phyloP scores from a whole-genome alignment of 1,284 basidiomycete genomes.

The Volvariella surrecta region DNA sequence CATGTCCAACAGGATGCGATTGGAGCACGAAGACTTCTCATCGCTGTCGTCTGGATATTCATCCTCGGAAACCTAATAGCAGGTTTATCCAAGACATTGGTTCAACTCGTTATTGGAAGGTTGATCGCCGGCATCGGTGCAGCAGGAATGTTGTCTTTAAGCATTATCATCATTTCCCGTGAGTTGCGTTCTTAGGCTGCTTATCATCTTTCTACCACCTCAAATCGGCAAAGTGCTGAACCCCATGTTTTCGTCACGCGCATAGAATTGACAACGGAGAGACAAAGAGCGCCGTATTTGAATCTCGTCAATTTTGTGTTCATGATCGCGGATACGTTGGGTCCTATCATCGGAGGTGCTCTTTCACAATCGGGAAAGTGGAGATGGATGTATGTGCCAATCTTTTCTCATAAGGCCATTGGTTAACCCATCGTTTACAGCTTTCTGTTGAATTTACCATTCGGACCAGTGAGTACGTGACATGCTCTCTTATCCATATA shows the following conservation, averaged over 20 bases:
- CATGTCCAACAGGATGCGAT: background rate
- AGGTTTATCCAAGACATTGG: background rate
- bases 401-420: background rate
- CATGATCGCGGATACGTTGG: constrained; percentile 21
- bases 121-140: constrained; percentile 31
- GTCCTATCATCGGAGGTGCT: constrained; percentile 22
- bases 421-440: constrained; percentile 9
- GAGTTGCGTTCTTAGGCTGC: constrained; percentile 8
- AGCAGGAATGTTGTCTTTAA: constrained; percentile 29
- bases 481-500: background rate
- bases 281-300: constrained; percentile 23
- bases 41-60: background rate
- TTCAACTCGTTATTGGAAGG: background rate
- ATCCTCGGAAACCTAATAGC: background rate
- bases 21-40: background rate
- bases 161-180: constrained; percentile 28
- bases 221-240: too few relatives aligned
- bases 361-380: constrained; percentile 24
- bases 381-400: constrained; percentile 22
- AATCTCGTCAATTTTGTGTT: constrained; percentile 25
- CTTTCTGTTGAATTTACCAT: constrained; percentile 23
- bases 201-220: too few relatives aligned
- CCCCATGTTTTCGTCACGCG: background rate
- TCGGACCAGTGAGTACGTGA: constrained; percentile 23
- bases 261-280: constrained; percentile 15